Evolutionary conservation across 345 rosid species (phyloP).

Genomic region (Gossypium turneri): DNA sequence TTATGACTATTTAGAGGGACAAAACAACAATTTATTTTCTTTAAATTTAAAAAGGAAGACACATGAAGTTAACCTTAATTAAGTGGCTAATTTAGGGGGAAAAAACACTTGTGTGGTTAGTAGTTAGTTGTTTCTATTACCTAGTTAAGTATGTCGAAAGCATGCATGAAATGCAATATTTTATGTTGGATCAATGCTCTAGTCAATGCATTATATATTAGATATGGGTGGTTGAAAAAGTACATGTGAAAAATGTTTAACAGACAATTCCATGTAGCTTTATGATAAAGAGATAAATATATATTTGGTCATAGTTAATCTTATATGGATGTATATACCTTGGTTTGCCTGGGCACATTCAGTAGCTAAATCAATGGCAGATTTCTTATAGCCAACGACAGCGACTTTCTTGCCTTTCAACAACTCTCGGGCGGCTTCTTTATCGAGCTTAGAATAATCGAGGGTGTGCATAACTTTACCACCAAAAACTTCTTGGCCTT

Average conservation of each 20-base stretch:
- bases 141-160: not conserved
- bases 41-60: not conserved
- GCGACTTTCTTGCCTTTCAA: slow-evolving; percentile 50
- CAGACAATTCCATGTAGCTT: too few species aligned
- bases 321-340: slow-evolving; percentile 26
- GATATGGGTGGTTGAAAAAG: too few species aligned
- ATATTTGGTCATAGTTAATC: not conserved
- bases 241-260: too few species aligned
- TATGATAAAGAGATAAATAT: too few species aligned
- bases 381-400: slow-evolving; percentile 50
- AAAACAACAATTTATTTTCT: not conserved
- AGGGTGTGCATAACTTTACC: slow-evolving; percentile 52
- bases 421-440: slow-evolving; percentile 28
- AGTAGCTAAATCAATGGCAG: slow-evolving; percentile 55
- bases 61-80: not conserved
- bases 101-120: not conserved
- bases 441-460: slow-evolving; percentile 43
- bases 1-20: not conserved
- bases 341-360: slow-evolving; percentile 56
- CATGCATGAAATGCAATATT: not conserved
- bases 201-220: too few species aligned
- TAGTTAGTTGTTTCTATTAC: not conserved
- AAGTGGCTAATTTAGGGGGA: not conserved
- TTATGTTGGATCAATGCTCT: too few species aligned
- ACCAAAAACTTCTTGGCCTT: slow-evolving; percentile 33